A percentile compares a stretch with the other conserved stretches of the same genome.
Conservation (phyloP, 805 yeast species). For the Cyberlindnera bimundalis region DNA sequence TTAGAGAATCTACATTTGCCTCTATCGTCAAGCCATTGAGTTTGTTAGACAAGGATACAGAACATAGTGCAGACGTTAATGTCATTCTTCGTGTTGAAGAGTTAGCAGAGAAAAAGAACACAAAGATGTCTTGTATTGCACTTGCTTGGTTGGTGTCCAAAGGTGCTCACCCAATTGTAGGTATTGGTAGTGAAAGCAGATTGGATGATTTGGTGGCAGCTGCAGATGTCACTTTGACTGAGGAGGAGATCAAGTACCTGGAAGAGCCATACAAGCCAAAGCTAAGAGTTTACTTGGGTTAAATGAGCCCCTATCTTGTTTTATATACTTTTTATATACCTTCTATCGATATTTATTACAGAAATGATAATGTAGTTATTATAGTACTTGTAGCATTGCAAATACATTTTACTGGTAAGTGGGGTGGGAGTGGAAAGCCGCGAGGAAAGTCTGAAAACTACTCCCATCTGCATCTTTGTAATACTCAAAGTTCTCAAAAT, state of each 20-base stretch:
- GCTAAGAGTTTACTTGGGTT: constrained; percentile 8
- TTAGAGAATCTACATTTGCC: constrained; percentile 7
- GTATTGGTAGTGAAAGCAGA: constrained; percentile 44
- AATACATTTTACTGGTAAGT: too few relatives aligned
- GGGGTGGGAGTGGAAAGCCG: too few relatives aligned
- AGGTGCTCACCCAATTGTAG: constrained; percentile 55
- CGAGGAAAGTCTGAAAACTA: too few relatives aligned
- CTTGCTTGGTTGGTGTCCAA: constrained; percentile 51
- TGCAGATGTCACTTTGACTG: constrained; percentile 34
- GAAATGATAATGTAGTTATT: too few relatives aligned
- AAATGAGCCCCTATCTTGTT: too few relatives aligned
- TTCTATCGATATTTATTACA: too few relatives aligned
- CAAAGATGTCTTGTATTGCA: constrained; percentile 50
- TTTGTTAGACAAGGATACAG: constrained; percentile 2
- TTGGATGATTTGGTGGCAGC: constrained; percentile 50
- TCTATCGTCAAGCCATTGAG: neutral
- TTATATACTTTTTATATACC: too few relatives aligned
- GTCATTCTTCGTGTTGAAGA: constrained; percentile 52
- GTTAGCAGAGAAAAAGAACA: constrained; percentile 42
- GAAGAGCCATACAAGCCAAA: constrained; percentile 24
- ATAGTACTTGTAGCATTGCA: too few relatives aligned
- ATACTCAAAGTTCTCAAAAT: too few relatives aligned
- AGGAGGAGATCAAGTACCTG: constrained; percentile 20
- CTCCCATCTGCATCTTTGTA: too few relatives aligned
- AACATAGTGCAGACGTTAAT: constrained; percentile 27